Conservation (phyloP, 148 eudicot genomes). For the Arbutus unedo region DNA sequence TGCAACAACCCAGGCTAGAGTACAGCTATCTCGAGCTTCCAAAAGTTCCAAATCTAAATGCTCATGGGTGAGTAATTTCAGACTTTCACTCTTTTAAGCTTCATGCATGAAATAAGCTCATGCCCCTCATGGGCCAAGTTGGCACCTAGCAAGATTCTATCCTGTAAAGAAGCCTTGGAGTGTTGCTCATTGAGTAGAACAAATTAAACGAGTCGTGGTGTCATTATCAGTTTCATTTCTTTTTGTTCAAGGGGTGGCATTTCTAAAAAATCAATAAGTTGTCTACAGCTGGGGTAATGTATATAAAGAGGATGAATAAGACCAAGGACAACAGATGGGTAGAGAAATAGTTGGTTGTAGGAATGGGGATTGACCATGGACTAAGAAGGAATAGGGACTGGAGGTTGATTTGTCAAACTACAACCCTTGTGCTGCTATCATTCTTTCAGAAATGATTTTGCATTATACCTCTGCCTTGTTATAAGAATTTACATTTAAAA, state of each 20-base stretch:
- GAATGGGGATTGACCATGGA: not conserved
- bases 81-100: not conserved
- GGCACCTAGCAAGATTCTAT: not conserved
- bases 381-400: not conserved
- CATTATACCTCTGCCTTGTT: not conserved
- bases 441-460: not conserved
- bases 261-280: not conserved
- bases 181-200: not conserved
- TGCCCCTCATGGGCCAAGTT: not conserved
- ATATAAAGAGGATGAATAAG: not conserved
- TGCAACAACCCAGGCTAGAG: conserved; percentile 55
- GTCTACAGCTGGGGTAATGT: not conserved
- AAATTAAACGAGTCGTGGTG: not conserved
- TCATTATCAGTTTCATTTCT: not conserved
- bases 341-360: not conserved
- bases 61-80: conserved; percentile 43
- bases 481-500: not conserved
- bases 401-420: not conserved
- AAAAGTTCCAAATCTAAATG: conserved; percentile 57
- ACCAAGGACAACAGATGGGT: not conserved
- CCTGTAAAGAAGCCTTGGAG: not conserved
- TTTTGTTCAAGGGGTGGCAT: not conserved
- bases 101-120: not conserved
- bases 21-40: conserved; percentile 59
- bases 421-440: not conserved